Evolutionary conservation across 306 rosid genomes (phyloP), one percentile per base, ranked within the genome.

Genomic region (Carpinus fangiana): DNA sequence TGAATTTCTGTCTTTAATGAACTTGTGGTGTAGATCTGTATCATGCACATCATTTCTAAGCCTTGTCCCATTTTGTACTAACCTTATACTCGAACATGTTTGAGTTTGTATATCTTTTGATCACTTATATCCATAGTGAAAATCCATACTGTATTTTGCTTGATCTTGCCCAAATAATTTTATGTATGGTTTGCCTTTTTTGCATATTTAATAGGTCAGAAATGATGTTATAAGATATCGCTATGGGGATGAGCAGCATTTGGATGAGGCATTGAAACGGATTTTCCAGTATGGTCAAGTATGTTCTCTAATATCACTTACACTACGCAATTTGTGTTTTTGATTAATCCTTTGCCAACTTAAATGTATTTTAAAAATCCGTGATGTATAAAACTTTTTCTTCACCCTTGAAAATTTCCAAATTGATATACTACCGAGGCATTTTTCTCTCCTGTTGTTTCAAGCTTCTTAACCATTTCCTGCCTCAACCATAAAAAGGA

Each of bases 161-260:
- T 68, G 38, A 5, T 66, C 72, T 78, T 75, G 20, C 75, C 41
- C 31, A 70, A 34, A 14, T 73, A 55, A 16, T 73, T 70, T 84
- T 34, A 45, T 43, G 7, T 71, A 55, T 73, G 57, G 36, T 71
- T 46, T 74, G 41, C 36, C 16, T 55, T 66, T 59, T 76, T 16
- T 73, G 80, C 74, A 66, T 64, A 73, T 47, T 45, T 73, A 76
- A 57, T 79, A 95, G 98, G 99, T 95, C 77, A 93, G 93, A 86
- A 90, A 71, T 61, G 99, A 91, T 72, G 99, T 95, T 51, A 91
- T 86, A 54, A 91, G 99, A 77, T 93, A 78, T 81, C 97, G 99
- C 73, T 90, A 93, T 79, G 98, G 99, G 76, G 99, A 95, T 85
- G 99, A 93, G 73, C 99, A 95, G 77, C 99, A 95, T 83, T 85